A percentile compares a stretch with the other conserved stretches of the same genome.
Evolutionary conservation across 2,329 filamentous ascomycete genomes (phyloP).

Genomic region (Curvularia spicifera): DNA sequence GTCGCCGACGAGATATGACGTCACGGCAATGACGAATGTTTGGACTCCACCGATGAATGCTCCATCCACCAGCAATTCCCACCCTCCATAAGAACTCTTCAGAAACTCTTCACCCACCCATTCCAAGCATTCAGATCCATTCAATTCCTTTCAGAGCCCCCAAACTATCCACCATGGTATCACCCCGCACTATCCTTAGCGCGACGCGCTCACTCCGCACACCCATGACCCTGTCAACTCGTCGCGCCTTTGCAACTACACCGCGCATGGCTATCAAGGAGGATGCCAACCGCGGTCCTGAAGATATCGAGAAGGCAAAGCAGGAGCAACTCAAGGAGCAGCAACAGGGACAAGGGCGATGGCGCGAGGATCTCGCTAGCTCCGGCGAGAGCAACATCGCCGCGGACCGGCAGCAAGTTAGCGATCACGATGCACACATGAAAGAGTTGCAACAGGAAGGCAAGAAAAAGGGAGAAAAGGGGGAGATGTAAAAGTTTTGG

Average conservation of each 20-base stretch:
- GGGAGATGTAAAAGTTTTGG: slow-evolving; percentile 26
- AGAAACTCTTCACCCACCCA: neutral
- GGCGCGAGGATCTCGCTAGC: slow-evolving; percentile 54
- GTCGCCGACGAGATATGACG: neutral
- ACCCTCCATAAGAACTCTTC: neutral
- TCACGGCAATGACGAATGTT: slow-evolving; percentile 1
- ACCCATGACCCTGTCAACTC: slow-evolving; percentile 10
- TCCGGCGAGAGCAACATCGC: slow-evolving; percentile 51
- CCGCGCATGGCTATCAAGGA: slow-evolving; percentile 48
- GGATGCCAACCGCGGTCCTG: slow-evolving; percentile 47
- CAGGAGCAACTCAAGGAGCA: slow-evolving; percentile 55
- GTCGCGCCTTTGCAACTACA: slow-evolving; percentile 43
- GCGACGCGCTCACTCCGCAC: slow-evolving; percentile 19
- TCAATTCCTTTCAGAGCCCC: neutral
- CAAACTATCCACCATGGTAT: slow-evolving; percentile 21
- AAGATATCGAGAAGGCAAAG: slow-evolving; percentile 53
- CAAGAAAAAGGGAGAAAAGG: slow-evolving; percentile 51
- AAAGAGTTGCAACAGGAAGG: slow-evolving; percentile 55
- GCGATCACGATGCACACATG: slow-evolving; percentile 53
- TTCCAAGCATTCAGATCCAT: neutral
- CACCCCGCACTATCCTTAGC: slow-evolving; percentile 23
- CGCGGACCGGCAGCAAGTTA: slow-evolving; percentile 53
- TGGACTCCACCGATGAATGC: neutral
- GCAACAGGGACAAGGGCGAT: slow-evolving; percentile 51
- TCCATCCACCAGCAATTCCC: neutral